Conservation (phyloP, 2,329 filamentous ascomycete species). For the Ceratocystis cacaofunesta region DNA sequence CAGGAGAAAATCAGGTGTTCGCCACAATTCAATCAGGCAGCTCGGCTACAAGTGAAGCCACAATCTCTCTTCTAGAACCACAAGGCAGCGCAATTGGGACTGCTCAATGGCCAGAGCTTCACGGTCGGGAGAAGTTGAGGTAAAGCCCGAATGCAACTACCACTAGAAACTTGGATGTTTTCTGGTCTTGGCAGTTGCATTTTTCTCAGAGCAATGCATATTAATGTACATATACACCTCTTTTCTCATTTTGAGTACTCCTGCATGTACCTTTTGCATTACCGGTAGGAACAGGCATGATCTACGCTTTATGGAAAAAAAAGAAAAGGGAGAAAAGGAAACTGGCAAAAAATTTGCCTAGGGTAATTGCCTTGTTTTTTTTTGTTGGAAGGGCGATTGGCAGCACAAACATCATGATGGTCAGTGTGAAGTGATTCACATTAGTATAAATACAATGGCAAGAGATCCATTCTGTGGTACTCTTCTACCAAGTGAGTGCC, state of each 20-base stretch:
- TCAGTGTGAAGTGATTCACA: neutral
- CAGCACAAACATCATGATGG: neutral
- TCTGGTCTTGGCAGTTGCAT: conserved; percentile 1
- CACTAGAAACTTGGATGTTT: neutral
- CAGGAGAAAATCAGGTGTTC: neutral
- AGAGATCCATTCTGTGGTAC: neutral
- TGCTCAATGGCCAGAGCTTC: neutral
- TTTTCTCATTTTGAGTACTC: neutral
- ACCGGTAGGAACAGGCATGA: neutral
- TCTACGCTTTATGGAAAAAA: neutral
- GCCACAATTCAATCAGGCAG: neutral
- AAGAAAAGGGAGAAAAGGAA: neutral
- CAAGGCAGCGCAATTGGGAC: neutral
- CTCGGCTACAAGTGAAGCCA: neutral
- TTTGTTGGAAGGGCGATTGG: neutral
- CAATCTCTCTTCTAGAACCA: too few species aligned
- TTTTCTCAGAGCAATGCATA: neutral
- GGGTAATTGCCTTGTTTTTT: neutral
- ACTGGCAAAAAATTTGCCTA: neutral
- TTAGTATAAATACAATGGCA: neutral
- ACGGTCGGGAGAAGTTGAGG: neutral
- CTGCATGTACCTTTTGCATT: too few species aligned
- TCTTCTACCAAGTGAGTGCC: neutral
- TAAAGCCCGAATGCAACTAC: neutral
- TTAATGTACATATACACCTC: neutral